Percentiles rank a stretch among this genome's conserved stretches.
phyloP scores from a whole-genome alignment of 176 grass and related monocot genomes.

The Musa troglodytarum region DNA sequence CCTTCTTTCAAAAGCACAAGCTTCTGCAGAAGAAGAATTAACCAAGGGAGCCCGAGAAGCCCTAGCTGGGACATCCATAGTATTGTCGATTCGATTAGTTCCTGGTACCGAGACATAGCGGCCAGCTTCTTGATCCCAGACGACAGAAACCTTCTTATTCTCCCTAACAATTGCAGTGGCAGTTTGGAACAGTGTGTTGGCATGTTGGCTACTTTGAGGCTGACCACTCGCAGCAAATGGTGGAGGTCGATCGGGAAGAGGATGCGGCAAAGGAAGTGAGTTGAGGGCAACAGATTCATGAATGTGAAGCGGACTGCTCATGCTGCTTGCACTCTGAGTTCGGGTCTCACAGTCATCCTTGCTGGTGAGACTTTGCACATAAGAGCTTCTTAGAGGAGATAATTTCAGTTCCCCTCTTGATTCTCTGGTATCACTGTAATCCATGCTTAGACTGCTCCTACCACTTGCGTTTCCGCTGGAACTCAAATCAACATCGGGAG shows the following conservation, averaged over 20 bases:
- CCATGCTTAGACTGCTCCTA: conserved; percentile 57
- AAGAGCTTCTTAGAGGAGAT: conserved; percentile 55
- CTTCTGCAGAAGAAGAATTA: conserved; percentile 45
- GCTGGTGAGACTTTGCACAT: conserved; percentile 61
- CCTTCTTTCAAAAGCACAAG: conserved; percentile 32
- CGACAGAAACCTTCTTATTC: conserved; percentile 57
- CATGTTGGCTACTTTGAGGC: conserved; percentile 40
- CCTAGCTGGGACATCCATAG: conserved; percentile 26
- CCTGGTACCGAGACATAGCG: conserved; percentile 64
- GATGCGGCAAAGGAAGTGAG: conserved; percentile 31
- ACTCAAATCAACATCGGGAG: conserved; percentile 51
- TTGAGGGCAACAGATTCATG: conserved; percentile 32
- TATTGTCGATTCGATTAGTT: conserved; percentile 36
- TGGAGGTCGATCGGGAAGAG: conserved; percentile 28
- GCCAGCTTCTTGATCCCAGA: conserved; percentile 97
- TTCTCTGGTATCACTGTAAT: conserved; percentile 53
- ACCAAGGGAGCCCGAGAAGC: conserved; percentile 27
- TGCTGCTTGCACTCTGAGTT: conserved; percentile 67
- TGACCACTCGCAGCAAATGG: conserved; percentile 20
- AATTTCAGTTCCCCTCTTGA: conserved; percentile 48
- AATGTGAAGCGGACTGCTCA: conserved; percentile 66
- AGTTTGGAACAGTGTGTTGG: conserved; percentile 82
- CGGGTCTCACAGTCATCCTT: conserved; percentile 68
- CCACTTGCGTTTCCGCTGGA: conserved; percentile 61
- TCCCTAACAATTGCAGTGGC: conserved; percentile 61